Conservation (phyloP, 345 rosid species). For the Aethionema arabicum region DNA sequence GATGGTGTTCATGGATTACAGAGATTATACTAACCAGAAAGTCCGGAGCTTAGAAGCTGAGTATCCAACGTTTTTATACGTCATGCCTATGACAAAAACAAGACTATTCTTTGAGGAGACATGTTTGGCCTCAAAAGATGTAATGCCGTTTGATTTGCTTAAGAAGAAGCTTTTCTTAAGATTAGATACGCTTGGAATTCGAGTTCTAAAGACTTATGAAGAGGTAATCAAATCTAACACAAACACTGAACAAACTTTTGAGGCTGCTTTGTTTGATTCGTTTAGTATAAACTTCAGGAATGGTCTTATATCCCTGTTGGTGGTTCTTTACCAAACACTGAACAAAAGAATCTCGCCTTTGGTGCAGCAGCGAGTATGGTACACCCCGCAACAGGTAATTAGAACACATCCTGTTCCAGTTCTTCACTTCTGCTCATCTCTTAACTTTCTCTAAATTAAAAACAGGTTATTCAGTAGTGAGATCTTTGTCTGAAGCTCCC, state of each 20-base stretch:
- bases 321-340: slow-evolving; percentile 90
- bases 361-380: slow-evolving; percentile 99
- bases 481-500: slow-evolving; percentile 97
- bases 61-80: slow-evolving; percentile 88
- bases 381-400: slow-evolving; percentile 89
- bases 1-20: slow-evolving; percentile 99
- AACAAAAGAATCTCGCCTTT: slow-evolving; percentile 87
- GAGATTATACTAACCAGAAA: slow-evolving; percentile 63
- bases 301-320: slow-evolving; percentile 99
- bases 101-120: slow-evolving; percentile 97
- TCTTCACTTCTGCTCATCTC: background rate
- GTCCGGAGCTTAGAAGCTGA: slow-evolving; percentile 56
- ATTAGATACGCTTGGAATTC: slow-evolving; percentile 72
- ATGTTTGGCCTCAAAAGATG: slow-evolving; percentile 93
- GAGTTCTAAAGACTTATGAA: slow-evolving; percentile 66
- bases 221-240: slow-evolving; percentile 51
- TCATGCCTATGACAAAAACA: slow-evolving; percentile 81
- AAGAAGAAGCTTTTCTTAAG: slow-evolving; percentile 77
- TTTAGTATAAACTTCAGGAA: slow-evolving; percentile 50
- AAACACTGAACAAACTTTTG: background rate
- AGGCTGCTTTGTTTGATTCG: slow-evolving; percentile 15
- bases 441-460: slow-evolving; percentile 23
- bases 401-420: slow-evolving; percentile 18
- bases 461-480: slow-evolving; percentile 95
- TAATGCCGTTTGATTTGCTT: slow-evolving; percentile 76